These are phyloP conservation scores for Fagopyrum esculentum DNA, from an alignment of 148 eudicot species.

Conservation along the genomic window DNA sequence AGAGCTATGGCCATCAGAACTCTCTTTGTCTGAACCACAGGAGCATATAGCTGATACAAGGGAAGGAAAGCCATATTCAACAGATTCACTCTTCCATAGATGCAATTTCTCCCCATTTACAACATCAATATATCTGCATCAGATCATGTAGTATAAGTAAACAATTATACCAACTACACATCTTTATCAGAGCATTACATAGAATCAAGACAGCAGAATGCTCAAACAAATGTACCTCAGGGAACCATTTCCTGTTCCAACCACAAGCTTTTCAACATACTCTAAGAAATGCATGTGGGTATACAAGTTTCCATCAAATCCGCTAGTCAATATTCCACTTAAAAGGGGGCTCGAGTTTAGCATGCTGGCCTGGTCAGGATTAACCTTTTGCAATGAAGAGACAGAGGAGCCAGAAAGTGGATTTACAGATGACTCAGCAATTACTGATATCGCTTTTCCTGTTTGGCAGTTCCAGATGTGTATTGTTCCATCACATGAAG, in stretches of 20 bases:
- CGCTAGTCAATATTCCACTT: conserved; percentile 62
- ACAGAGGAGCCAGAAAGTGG: conserved; percentile 26
- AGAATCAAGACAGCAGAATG: conserved; percentile 4
- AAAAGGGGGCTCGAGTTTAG: conserved; percentile 63
- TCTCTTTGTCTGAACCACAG: conserved; percentile 52
- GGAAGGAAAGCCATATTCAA: conserved; percentile 56
- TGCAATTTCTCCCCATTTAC: conserved; percentile 77
- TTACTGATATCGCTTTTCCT: conserved; percentile 66
- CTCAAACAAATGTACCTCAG: conserved; percentile 50
- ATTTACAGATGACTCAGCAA: conserved; percentile 57
- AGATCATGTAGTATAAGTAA: conserved; percentile 5
- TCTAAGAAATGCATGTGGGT: conserved; percentile 87
- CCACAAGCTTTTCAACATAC: conserved; percentile 53
- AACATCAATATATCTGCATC: conserved; percentile 77
- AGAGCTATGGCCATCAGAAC: conserved; percentile 28
- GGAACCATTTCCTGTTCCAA: conserved; percentile 91
- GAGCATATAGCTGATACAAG: conserved; percentile 88
- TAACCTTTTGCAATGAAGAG: conserved; percentile 42
- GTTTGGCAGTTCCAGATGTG: conserved; percentile 93
- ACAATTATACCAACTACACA: background rate
- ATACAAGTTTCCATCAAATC: conserved; percentile 78
- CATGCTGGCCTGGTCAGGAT: conserved; percentile 60
- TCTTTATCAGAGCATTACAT: background rate
- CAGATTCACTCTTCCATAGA: conserved; percentile 70
- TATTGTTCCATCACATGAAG: conserved; percentile 97